Evolutionary conservation across 2,329 filamentous ascomycete species (phyloP).

Genomic region (Alternaria hordeiaustralica): DNA sequence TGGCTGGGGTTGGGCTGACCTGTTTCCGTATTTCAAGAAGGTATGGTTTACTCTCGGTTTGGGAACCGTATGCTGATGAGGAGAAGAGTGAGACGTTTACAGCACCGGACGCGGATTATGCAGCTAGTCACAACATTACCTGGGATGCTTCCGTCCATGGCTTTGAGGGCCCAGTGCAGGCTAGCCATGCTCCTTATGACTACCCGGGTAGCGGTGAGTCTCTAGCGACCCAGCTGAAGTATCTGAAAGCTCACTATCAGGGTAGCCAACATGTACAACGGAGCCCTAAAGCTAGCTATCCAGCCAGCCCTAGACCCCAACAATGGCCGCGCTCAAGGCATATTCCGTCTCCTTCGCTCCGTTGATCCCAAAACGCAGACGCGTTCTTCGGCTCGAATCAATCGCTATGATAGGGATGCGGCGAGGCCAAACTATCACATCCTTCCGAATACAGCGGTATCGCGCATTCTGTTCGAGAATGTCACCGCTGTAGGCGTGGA

Average conservation of each 20-base stretch:
- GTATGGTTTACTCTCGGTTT: conserved; percentile 59
- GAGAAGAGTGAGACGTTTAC: conserved; percentile 31
- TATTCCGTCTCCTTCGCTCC: conserved; percentile 37
- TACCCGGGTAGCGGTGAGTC: conserved; percentile 29
- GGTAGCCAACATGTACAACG: conserved; percentile 29
- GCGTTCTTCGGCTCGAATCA: conserved; percentile 37
- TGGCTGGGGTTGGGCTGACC: conserved; percentile 63
- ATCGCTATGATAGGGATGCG: conserved; percentile 40
- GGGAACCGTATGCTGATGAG: conserved; percentile 11
- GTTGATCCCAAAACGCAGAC: conserved; percentile 38
- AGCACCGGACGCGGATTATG: conserved; percentile 19
- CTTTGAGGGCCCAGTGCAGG: conserved; percentile 27
- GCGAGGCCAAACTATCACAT: conserved; percentile 40
- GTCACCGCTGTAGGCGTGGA: conserved; percentile 27
- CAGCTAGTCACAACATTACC: conserved; percentile 24
- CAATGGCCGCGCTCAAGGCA: conserved; percentile 36
- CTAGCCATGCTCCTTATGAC: conserved; percentile 32
- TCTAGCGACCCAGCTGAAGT: neutral
- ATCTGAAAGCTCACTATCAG: neutral
- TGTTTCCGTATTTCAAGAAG: conserved; percentile 49
- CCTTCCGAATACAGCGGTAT: conserved; percentile 25
- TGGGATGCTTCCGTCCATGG: conserved; percentile 30
- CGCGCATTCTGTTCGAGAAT: conserved; percentile 23
- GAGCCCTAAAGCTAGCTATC: conserved; percentile 20
- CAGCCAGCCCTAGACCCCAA: conserved; percentile 19